Evolutionary conservation across 169 alveolate species (phyloP), one percentile per base, ranked within the genome.

Genomic region (Theileria sp.): DNA sequence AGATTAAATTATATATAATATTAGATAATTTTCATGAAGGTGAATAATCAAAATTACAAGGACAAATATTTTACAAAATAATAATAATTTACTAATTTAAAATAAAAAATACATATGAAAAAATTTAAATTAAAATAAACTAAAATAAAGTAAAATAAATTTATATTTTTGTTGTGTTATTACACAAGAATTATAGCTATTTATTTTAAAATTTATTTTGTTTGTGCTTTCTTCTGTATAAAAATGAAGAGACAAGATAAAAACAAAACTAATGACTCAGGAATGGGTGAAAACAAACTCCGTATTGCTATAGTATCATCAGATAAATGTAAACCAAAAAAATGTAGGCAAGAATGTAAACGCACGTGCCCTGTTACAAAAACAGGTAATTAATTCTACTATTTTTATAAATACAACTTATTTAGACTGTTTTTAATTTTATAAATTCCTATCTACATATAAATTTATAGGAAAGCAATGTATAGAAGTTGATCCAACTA

Each of bases 271-370:
- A 75, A 76, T 13, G 92, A 68, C 19, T 83, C 81, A 58, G 68
- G 86, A 36, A 86, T 89, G 87, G 96, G 95, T 19, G 99, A 97
- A 81, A 93, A 94, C 36, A 95, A 96, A 67, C 92, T 97, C 56
- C 94, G 99, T 68, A 97, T 98, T 50, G 99, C 99, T 44, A 98
- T 98, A 49, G 98, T 98, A 75, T 96, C 95, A 73, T 92, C 94
- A 30, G 99, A 98, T 84, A 96, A 96, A 81, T 98, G 99, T 93
- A 97, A 97, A 74, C 99, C 99, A 6, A 97, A 98, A 90, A 97
- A 97, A 87, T 96, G 99, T 78, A 91, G 95, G 36, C 94, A 94
- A 82, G 99, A 98, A 89, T 98, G 99, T 90, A 97, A 97, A 74
- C 84, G 92, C 50, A 84, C 86, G 50, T 91, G 94, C 80, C 94